These are phyloP conservation scores for Ustilago trichophora DNA, from an alignment of 1,284 basidiomycete species.

Conservation along the genomic window DNA sequence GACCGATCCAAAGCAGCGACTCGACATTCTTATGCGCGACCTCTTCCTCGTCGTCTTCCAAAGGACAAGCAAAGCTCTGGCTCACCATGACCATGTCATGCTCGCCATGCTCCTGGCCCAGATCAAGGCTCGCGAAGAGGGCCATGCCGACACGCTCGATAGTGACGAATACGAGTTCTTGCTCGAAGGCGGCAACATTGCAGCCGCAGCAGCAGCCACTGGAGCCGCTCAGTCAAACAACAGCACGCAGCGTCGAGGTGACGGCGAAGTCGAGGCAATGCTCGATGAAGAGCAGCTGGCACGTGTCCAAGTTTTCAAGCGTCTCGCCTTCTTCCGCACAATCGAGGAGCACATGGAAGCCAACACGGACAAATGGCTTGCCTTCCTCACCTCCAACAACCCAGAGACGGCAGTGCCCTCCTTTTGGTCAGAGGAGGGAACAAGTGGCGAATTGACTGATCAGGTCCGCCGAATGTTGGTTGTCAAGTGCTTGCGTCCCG, in stretches of 20 bases:
- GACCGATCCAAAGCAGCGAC: constrained; percentile 77
- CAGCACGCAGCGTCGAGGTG: constrained; percentile 22
- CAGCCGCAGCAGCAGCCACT: constrained; percentile 68
- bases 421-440: constrained; percentile 73
- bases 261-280: constrained; percentile 44
- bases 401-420: constrained; percentile 77
- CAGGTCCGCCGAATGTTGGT: constrained; percentile 80
- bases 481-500: constrained; percentile 88
- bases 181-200: constrained; percentile 81
- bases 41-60: constrained; percentile 90
- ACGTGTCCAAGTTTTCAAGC: constrained; percentile 68
- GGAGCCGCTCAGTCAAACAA: constrained; percentile 52
- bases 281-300: constrained; percentile 73
- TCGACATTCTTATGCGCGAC: constrained; percentile 86
- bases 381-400: constrained; percentile 76
- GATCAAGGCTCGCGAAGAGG: constrained; percentile 76
- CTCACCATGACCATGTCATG: constrained; percentile 91
- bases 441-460: constrained; percentile 69
- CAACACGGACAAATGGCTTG: constrained; percentile 77
- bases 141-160: constrained; percentile 71
- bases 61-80: constrained; percentile 86
- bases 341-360: constrained; percentile 77
- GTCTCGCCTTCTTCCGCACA: constrained; percentile 76
- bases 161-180: constrained; percentile 86
- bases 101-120: constrained; percentile 89